Percentiles rank a stretch among this genome's conserved stretches.
Conservation (phyloP, 768 basidiomycete species). For the Mycena belliarum region DNA sequence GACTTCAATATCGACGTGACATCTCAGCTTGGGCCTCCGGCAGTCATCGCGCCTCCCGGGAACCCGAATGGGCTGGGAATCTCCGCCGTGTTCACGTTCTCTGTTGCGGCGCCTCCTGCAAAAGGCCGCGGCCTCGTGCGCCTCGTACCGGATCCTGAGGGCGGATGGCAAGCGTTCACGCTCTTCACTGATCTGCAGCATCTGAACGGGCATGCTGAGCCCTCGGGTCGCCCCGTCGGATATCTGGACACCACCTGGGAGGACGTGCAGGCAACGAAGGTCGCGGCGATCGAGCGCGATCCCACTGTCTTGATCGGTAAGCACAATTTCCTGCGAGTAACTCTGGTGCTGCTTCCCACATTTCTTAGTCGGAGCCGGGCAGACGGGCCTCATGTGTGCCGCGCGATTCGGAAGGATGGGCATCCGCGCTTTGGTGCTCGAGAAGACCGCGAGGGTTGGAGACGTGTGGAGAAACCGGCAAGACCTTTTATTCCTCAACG, state of each 20-base stretch:
- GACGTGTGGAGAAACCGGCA: conserved; percentile 49
- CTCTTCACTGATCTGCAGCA: conserved; percentile 18
- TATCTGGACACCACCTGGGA: conserved; percentile 18
- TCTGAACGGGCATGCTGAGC: conserved; percentile 25
- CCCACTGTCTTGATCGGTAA: conserved; percentile 25
- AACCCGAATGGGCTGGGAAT: conserved; percentile 1
- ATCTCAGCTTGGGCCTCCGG: conserved; percentile 1
- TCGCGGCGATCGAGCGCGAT: conserved; percentile 21
- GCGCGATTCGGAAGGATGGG: conserved; percentile 53
- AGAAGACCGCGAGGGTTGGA: conserved; percentile 43
- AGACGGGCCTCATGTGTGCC: conserved; percentile 54
- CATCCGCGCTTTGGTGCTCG: conserved; percentile 46
- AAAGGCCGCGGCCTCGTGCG: conserved; percentile 23
- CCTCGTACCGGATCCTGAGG: conserved; percentile 15
- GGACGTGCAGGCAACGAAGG: conserved; percentile 13
- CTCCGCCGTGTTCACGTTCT: conserved; percentile 22
- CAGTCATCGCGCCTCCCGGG: background rate
- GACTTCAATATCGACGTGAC: background rate
- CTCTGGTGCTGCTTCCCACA: no score
- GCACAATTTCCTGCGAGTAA: background rate
- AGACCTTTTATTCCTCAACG: conserved; percentile 8
- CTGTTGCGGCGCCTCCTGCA: conserved; percentile 29
- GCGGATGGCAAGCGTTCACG: conserved; percentile 22
- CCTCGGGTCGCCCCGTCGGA: conserved; percentile 2
- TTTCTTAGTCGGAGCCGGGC: conserved; percentile 43